Base-by-base conservation (phyloP, 148 eudicot species). In the Vaccinium myrtillus region DNA sequence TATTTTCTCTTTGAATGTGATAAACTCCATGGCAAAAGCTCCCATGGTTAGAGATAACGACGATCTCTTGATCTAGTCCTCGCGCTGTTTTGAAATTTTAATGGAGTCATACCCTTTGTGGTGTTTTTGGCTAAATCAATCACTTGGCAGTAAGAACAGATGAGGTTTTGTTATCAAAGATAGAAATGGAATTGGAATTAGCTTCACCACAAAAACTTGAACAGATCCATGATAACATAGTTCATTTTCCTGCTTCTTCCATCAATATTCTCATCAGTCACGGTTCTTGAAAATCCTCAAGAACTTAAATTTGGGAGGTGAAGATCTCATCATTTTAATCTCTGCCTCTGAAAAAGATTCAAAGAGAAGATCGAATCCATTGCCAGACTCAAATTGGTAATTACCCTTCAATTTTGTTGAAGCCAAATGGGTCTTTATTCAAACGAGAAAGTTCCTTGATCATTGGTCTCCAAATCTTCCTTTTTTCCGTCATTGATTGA, bases 261-360 rank as follows among this genome's bases (percentile, higher is more conserved):
- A 88, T 63, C 82, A 93, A 81, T 86, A 83, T 94, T 76, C 88
- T 92, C 63, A 91, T 89, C 80, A 96, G 78, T 96, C 94, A 90
- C 39, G 2, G 39, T 36, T 96, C 98, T 86, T 96, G 98, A 16
- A 97, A 98, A 86, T 96, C 99, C 95, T 93, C 87, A 96, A 88
- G 85, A 96, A 96, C 91, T 94, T 94, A 36, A 36, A 2, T n/a
- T n/a, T n/a, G n/a, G n/a, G n/a, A n/a, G n/a, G n/a, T n/a, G n/a
- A n/a, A n/a, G n/a, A n/a, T 61, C 91, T 89, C 78, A 93, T 55
- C 80, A 36, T 36, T 36, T 86, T 85, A 5, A 94, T 8, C 55
- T 93, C 98, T 3, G 92, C 88, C 53, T 96, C 98, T 0, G 89
- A 58, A 8, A 92, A 80, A 5, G 91, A 90, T 78, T 96, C 98